A percentile compares a stretch with the other conserved stretches of the same genome.
Evolutionary conservation across 352 stramenopile genomes (phyloP).

Genomic region (Phytophthora ohioensis): DNA sequence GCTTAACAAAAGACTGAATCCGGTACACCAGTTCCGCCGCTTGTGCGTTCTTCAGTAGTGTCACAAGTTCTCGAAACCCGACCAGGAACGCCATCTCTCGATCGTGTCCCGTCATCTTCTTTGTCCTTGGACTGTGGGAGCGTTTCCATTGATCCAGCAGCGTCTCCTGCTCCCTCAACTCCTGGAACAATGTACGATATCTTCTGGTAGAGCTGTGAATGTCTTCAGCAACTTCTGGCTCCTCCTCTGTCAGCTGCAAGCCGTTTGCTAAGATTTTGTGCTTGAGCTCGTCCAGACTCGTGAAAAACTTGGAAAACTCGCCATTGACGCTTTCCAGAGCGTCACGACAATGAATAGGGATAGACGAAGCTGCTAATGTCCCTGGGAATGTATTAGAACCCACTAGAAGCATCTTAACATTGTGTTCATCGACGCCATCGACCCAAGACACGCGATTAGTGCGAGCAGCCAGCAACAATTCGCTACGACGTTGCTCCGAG

Average conservation of each 20-base stretch:
- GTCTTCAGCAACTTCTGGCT: background rate
- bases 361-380: slow-evolving; percentile 2
- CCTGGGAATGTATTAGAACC: background rate
- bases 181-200: slow-evolving; percentile 59
- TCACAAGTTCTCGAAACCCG: slow-evolving; percentile 67
- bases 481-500: slow-evolving; percentile 72
- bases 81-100: slow-evolving; percentile 69
- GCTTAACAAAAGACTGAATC: slow-evolving; percentile 82
- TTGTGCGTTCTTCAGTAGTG: slow-evolving; percentile 64
- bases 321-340: slow-evolving; percentile 54
- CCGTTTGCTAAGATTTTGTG: slow-evolving; percentile 49
- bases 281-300: slow-evolving; percentile 53
- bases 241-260: slow-evolving; percentile 34
- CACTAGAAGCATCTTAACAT: background rate
- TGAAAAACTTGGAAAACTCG: slow-evolving; percentile 49
- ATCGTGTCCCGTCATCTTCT: slow-evolving; percentile 47
- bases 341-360: slow-evolving; percentile 46
- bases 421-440: slow-evolving; percentile 51
- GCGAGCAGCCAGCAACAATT: slow-evolving; percentile 78
- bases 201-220: background rate
- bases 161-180: slow-evolving; percentile 48
- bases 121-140: slow-evolving; percentile 42
- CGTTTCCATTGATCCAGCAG: slow-evolving; percentile 56
- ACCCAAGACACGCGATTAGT: slow-evolving; percentile 79
- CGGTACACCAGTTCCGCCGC: slow-evolving; percentile 81